Evolutionary conservation across 768 basidiomycete species (phyloP), one percentile per base, ranked within the genome.

Genomic region (Mycena albidolilacea): DNA sequence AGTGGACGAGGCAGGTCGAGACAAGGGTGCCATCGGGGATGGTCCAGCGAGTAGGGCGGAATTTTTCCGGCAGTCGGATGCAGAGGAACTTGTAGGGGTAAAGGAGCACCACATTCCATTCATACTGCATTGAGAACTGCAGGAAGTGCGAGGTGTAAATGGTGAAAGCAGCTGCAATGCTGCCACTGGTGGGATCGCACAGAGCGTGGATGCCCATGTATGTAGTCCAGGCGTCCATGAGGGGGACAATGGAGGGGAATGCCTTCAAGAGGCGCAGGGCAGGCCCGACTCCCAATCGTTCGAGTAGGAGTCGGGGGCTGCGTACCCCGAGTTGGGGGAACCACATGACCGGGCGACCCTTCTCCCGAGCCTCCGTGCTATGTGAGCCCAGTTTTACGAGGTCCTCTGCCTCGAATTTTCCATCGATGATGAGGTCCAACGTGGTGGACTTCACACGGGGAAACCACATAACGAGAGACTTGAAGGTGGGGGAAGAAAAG

Each of bases 61-160:
- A 67, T 46, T 67, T 60, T 35, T 67, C 67, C 37, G 8, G 30
- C 35, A 67, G 7, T 19, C 67, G 67, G 35, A 67, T 37, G 58
- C 57, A 23, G 17, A 38, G 48, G 44, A 67, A 67, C 58, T 67
- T 41, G 44, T 67, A 67, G 41, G 60, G 67, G n/a, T 67, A 67
- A 30, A n/a, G 67, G 1, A 67, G 58, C 15, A 67, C 67, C 5
- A 44, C 38, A 3, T n/a, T 46, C 66, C 66, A 67, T 30, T 67
- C 57, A 57, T 67, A 67, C 66, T 67, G 57, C 3, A 57, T 67
- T 15, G 66, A 46, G 44, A 64, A 48, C 6, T 50, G 44, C 14
- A 64, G 43, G 12, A 64, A 30, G 30, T 14, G 62, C 23, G 30
- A 10, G 17, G 62, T 64, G 46, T 64, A 64, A 43, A 64, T 64